Evolutionary conservation across 306 rosid genomes (phyloP).

Genomic region (Quercus cerris): DNA sequence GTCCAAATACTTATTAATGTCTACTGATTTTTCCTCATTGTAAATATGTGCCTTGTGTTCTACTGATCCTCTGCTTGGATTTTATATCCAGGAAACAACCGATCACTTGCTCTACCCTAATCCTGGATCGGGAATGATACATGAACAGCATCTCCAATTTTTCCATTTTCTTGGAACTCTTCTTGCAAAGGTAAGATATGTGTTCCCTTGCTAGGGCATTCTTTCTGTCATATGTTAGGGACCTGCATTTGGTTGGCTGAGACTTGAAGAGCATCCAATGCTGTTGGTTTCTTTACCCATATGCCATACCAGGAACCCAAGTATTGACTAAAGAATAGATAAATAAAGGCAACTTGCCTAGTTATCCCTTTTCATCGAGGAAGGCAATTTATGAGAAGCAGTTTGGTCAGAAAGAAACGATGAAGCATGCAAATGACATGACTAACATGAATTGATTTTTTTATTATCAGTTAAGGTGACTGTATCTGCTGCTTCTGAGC

Average conservation of each 20-base stretch:
- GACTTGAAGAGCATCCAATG: neutral
- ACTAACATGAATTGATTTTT: neutral
- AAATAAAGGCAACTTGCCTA: too few relatives aligned
- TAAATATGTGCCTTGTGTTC: slow-evolving; percentile 19
- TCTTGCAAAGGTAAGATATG: slow-evolving; percentile 77
- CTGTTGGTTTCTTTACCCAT: slow-evolving; percentile 2
- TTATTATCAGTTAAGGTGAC: neutral
- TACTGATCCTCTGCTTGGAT: slow-evolving; percentile 24
- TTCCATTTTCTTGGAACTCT: slow-evolving; percentile 94
- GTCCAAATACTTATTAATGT: neutral
- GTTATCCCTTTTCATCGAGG: too few relatives aligned
- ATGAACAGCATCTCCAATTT: slow-evolving; percentile 97
- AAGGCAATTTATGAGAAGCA: too few relatives aligned
- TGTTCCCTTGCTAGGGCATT: neutral
- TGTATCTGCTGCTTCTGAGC: neutral
- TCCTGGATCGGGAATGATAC: slow-evolving; percentile 99
- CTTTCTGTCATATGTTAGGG: neutral
- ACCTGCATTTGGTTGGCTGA: neutral
- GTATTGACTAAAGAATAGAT: too few relatives aligned
- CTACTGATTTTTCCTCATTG: slow-evolving; percentile 7
- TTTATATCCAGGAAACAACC: slow-evolving; percentile 72
- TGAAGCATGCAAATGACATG: neutral
- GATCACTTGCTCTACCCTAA: slow-evolving; percentile 96
- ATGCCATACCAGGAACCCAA: neutral
- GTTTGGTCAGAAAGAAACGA: too few relatives aligned